Evolutionary conservation across 495 filamentous ascomycete species (phyloP).

Genomic region (Cairneyella variabilis): DNA sequence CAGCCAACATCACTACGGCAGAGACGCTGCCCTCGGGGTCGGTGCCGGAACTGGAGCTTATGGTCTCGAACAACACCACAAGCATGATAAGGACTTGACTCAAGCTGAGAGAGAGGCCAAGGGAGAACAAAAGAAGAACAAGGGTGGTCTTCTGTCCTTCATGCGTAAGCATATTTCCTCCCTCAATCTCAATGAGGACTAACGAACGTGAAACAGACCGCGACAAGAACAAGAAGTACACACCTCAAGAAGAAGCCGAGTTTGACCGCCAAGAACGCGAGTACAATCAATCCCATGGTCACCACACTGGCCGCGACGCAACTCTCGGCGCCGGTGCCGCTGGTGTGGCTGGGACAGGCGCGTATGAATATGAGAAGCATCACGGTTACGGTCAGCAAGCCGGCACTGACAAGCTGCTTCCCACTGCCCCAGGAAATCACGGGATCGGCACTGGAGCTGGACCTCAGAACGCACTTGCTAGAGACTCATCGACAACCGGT

Average conservation of each 20-base stretch:
- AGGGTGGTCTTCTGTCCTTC: constrained; percentile 13
- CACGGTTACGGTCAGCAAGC: neutral
- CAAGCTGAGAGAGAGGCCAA: constrained; percentile 1
- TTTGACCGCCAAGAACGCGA: constrained; percentile 20
- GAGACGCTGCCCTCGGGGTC: neutral
- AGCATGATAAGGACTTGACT: constrained; percentile 12
- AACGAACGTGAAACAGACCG: constrained; percentile 5
- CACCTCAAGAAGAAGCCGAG: constrained; percentile 21
- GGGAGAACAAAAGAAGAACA: constrained; percentile 4
- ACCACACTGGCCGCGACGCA: constrained; percentile 1
- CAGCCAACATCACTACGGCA: neutral
- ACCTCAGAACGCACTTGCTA: neutral
- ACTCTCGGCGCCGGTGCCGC: constrained; percentile 3
- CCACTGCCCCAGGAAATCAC: neutral
- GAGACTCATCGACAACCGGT: neutral
- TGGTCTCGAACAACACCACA: neutral
- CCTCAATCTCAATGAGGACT: neutral
- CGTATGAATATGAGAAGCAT: constrained; percentile 1
- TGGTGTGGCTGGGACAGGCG: neutral
- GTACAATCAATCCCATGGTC: constrained; percentile 5
- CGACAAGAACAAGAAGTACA: constrained; percentile 22
- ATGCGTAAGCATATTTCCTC: constrained; percentile 8
- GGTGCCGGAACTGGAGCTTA: neutral
- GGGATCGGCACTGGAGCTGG: neutral
- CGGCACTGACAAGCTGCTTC: neutral